Evolutionary conservation across 2,329 filamentous ascomycete species (phyloP).

Genomic region (Cordyceps cicadae): DNA sequence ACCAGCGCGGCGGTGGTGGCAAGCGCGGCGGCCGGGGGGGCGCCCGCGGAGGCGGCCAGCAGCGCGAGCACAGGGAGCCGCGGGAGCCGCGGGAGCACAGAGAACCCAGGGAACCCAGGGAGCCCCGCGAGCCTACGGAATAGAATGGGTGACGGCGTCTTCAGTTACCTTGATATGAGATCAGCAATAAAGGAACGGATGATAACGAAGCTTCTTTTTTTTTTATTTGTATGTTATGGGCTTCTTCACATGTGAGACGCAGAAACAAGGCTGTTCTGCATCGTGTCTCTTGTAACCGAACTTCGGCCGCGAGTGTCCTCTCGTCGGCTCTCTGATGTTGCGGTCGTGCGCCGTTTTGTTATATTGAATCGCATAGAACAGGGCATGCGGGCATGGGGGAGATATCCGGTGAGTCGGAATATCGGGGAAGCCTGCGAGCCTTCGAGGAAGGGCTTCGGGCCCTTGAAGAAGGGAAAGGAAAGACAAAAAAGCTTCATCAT

Average conservation of each 20-base stretch:
- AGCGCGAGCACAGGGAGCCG: conserved; percentile 34
- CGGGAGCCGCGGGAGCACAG: conserved; percentile 19
- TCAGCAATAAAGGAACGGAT: conserved; percentile 13
- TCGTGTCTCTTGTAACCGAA: background rate
- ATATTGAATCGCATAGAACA: background rate
- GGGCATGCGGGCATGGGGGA: background rate
- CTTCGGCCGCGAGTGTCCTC: background rate
- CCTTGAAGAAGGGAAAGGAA: background rate
- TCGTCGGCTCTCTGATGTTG: background rate
- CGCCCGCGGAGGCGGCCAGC: conserved; percentile 42
- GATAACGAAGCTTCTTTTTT: background rate
- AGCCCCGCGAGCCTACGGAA: conserved; percentile 23
- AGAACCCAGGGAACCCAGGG: conserved; percentile 30
- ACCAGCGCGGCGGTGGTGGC: conserved; percentile 38
- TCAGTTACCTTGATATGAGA: conserved; percentile 12
- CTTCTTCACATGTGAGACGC: background rate
- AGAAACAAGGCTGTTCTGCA: background rate
- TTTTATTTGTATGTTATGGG: conserved; percentile 1
- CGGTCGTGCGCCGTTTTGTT: background rate
- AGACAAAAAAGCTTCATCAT: conserved; percentile 2
- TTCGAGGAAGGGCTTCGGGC: background rate
- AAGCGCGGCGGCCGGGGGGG: conserved; percentile 45
- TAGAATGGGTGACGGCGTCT: conserved; percentile 15
- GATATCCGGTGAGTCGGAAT: background rate
- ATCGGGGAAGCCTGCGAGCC: background rate